Evolutionary conservation across 2,329 filamentous ascomycete species (phyloP).

Genomic region (Paecilomyces fulvus): DNA sequence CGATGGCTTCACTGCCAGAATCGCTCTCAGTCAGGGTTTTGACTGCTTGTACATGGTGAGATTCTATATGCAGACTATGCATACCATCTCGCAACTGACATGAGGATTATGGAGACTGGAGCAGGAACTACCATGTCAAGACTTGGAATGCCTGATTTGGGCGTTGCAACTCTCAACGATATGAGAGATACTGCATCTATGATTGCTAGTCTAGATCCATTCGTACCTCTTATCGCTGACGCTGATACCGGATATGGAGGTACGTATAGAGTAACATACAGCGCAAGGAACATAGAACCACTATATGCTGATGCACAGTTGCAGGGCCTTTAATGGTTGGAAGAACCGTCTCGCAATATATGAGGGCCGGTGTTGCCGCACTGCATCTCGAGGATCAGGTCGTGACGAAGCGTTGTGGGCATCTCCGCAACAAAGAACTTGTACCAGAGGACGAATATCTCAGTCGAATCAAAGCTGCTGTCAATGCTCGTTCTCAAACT

Average conservation of each 20-base stretch:
- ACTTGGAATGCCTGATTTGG: constrained; percentile 56
- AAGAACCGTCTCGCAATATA: constrained; percentile 38
- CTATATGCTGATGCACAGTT: too few species aligned
- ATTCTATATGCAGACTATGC: not conserved
- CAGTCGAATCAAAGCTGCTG: constrained; percentile 17
- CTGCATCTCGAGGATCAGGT: constrained; percentile 47
- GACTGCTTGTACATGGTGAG: constrained; percentile 60
- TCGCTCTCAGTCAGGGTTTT: constrained; percentile 56
- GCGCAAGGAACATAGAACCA: too few species aligned
- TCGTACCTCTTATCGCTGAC: constrained; percentile 51
- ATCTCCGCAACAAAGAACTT: constrained; percentile 27
- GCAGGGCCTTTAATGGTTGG: constrained; percentile 28
- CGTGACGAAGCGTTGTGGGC: constrained; percentile 31
- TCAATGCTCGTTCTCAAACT: constrained; percentile 18
- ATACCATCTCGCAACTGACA: not conserved
- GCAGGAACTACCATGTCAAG: constrained; percentile 54
- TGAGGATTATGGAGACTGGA: constrained; percentile 42
- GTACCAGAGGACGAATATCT: constrained; percentile 14
- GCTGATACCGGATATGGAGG: constrained; percentile 48
- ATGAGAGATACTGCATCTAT: constrained; percentile 57
- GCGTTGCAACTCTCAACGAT: constrained; percentile 53
- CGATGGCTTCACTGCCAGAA: constrained; percentile 57
- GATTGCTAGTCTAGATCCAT: constrained; percentile 52
- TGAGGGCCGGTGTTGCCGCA: constrained; percentile 42
- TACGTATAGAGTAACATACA: constrained; percentile 3